Base-by-base conservation (phyloP, 768 basidiomycete species). In the Sporobolomyces phaffii region DNA sequence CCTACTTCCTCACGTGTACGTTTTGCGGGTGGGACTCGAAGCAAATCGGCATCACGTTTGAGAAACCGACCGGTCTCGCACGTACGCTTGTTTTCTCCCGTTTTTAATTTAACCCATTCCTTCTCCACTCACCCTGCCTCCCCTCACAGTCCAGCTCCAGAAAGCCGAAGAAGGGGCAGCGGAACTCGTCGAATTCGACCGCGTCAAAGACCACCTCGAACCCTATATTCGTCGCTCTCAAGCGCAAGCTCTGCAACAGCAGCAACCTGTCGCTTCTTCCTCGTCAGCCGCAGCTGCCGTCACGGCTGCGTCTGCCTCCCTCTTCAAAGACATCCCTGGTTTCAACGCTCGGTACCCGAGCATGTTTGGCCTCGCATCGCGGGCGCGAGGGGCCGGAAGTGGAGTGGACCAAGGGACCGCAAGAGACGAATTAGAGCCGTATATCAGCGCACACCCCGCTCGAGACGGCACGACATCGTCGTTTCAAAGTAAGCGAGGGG, bases 151-250 rank as follows among this genome's bases (percentile, higher is more conserved):
- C 24, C 94, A 97, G 77, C 80, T 97, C 31, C 92, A 96, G 76
- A 91, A 88, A 78, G 84, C 83, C 64, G 89, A 94, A 81, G 90
- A 93, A 73, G 86, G 87, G 28, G 87, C 87, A 0, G 85, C 88
- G 14, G 91, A 90, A 63, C 84, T 85, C 15, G 79, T 91, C 69
- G 93, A 96, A 78, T 92, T 96, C 75, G 96, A 99, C 73, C 84
- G 87, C 66, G 78, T 99, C 73, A 94, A 94, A 79, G 91, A 96
- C 74, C 93, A 98, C 78, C 92, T 97, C 80, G 96, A 98, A 77
- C 89, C 91, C 61, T 89, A 90, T 81, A 80, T 99, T 78, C 86
- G 91, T 79, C 64, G 75, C 28, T 65, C 73, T 1, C 65, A 77
- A 34, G 54, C 72, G 20, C 58, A 73, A 1, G 24, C 75, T 5